Evolutionary conservation across 129 eudicot genomes (phyloP), one percentile per base, ranked within the genome.

Genomic region (Calendula officinalis): DNA sequence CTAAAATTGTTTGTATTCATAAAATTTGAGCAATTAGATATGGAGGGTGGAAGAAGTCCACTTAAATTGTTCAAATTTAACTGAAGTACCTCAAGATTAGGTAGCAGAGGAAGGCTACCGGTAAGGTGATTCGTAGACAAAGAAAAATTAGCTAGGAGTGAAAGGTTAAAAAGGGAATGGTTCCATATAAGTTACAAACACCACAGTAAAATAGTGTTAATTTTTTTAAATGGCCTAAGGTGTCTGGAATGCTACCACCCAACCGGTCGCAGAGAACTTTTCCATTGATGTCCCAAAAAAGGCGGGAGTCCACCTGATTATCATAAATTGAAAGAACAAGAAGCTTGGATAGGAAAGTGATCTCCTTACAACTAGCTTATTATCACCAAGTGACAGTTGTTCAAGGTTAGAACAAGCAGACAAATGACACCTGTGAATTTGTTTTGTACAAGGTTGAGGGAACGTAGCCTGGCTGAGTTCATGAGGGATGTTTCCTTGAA

Each of bases 271-370:
- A 42, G 4, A 13, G 8, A 69, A 43, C 8, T 0, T 0, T 13
- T 41, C 35, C 9, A 68, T 44, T 13, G 63, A 17, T 11, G 73
- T 53, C 64, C 64, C 32, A 54, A 40, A 12, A 12, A 32, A 11
- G 64, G 32, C 8, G 73, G 64, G 38, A 67, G 40, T 51, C 40
- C 39, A 39, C 72, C 63, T 15, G 63, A 16, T 54, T 67, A 12
- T n/a, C 4, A 15, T 2, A 11, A 2, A 54, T 4, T 10, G 1
- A 0, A 7, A 67, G 0, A 8, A 0, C 1, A n/a, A 2, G 7
- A 33, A 66, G 60, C 17, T 34, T 39, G 14, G 51, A 37, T 35
- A 66, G 60, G 50, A 55, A 34, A 51, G 43, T 13, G 38, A 34
- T 22, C 30, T 22, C 30, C 2, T 22, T 22, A 22, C 60, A n/a